These are phyloP conservation scores for Clitopilus hobsonii DNA, from an alignment of 768 basidiomycete genomes.

Conservation along the genomic window DNA sequence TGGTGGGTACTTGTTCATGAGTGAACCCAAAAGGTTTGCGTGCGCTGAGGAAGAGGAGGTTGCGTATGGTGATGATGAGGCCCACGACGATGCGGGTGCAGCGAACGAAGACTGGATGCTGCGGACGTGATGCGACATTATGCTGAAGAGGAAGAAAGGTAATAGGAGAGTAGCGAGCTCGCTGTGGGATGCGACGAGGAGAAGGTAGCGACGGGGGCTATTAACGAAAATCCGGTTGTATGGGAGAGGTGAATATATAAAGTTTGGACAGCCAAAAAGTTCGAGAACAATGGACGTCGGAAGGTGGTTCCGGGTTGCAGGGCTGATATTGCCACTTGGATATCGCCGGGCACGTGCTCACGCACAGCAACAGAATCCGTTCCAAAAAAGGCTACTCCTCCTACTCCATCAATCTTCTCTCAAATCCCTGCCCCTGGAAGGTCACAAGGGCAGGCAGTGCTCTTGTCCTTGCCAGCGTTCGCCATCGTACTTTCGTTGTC, in stretches of 20 bases:
- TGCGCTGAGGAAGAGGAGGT: slow-evolving; percentile 10
- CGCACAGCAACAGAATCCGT: neutral
- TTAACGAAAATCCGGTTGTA: neutral
- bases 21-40: slow-evolving; percentile 14
- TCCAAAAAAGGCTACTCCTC: neutral
- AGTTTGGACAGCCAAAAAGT: neutral
- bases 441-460: neutral
- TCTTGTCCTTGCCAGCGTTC: neutral
- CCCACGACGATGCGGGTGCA: slow-evolving; percentile 19
- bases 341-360: neutral
- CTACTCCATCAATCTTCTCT: neutral
- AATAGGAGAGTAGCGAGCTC: neutral
- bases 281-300: neutral
- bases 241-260: neutral
- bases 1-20: slow-evolving; percentile 19
- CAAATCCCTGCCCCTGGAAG: neutral
- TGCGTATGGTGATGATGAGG: slow-evolving; percentile 8
- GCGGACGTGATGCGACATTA: slow-evolving; percentile 32
- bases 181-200: neutral
- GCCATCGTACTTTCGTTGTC: neutral
- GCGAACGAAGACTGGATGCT: slow-evolving; percentile 36
- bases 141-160: neutral
- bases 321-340: neutral
- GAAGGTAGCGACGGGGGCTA: neutral
- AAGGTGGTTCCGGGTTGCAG: neutral